Evolutionary conservation across 352 stramenopile genomes (phyloP).

Genomic region (Phytopythium vexans): DNA sequence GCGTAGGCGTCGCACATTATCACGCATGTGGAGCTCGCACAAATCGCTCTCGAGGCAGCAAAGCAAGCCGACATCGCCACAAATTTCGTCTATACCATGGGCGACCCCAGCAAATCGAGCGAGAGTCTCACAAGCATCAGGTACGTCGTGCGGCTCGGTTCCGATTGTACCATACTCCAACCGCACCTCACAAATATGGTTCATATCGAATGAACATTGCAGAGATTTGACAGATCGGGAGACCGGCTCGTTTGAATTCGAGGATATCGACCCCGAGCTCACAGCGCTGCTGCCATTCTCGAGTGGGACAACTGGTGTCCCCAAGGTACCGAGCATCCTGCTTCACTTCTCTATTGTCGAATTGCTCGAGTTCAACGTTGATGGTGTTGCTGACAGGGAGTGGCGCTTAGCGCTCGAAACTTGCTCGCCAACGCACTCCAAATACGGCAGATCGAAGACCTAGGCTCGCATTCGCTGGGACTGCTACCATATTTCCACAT

Average conservation of each 20-base stretch:
- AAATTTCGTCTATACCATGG: slow-evolving; percentile 50
- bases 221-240: slow-evolving; percentile 38
- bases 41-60: slow-evolving; percentile 41
- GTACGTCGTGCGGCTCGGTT: slow-evolving; percentile 25
- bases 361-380: no score
- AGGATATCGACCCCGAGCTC: slow-evolving; percentile 51
- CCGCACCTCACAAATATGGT: no score
- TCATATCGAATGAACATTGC: slow-evolving; percentile 6
- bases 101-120: slow-evolving; percentile 11
- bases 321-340: slow-evolving; percentile 44
- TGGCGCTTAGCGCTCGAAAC: slow-evolving; percentile 83
- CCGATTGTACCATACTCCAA: slow-evolving; percentile 28
- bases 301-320: slow-evolving; percentile 90
- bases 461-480: slow-evolving; percentile 39
- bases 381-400: slow-evolving; percentile 22
- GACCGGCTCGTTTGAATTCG: slow-evolving; percentile 30
- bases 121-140: slow-evolving; percentile 43
- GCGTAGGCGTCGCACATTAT: slow-evolving; percentile 46
- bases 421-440: slow-evolving; percentile 90
- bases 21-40: slow-evolving; percentile 46
- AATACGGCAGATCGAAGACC: slow-evolving; percentile 60
- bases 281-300: slow-evolving; percentile 87
- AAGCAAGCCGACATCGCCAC: slow-evolving; percentile 21
- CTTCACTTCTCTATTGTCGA: neutral
- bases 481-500: slow-evolving; percentile 96